phyloP scores from a whole-genome alignment of 2,329 filamentous ascomycete species.

The Scedosporium dehoogii region DNA sequence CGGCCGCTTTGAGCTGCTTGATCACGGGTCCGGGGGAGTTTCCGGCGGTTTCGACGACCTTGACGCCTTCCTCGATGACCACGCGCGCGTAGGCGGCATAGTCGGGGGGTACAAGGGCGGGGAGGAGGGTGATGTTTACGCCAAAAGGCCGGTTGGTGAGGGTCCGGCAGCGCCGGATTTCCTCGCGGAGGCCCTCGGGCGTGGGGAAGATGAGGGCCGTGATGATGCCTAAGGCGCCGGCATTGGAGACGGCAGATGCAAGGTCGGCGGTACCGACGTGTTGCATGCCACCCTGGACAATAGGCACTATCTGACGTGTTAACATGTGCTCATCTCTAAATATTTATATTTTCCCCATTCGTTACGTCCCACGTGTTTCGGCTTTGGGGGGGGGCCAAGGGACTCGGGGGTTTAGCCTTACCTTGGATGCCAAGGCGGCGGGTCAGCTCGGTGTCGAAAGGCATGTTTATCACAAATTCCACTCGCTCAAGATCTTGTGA shows the following conservation, averaged over 20 bases:
- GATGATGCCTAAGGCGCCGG: slow-evolving; percentile 74
- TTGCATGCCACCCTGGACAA: slow-evolving; percentile 84
- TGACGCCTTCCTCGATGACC: slow-evolving; percentile 85
- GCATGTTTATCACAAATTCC: slow-evolving; percentile 28
- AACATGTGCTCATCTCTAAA: not conserved
- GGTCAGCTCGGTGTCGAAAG: slow-evolving; percentile 48
- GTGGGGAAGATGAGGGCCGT: slow-evolving; percentile 88
- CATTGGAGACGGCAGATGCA: slow-evolving; percentile 66
- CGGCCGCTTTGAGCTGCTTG: slow-evolving; percentile 70
- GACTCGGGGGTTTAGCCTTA: slow-evolving; percentile 13
- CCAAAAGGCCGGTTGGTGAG: slow-evolving; percentile 76
- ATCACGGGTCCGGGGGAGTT: slow-evolving; percentile 88
- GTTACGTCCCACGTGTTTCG: no score
- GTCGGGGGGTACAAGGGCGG: slow-evolving; percentile 80
- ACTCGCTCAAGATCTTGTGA: slow-evolving; percentile 1
- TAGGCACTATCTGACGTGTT: slow-evolving; percentile 45
- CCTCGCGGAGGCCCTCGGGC: slow-evolving; percentile 82
- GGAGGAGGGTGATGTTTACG: slow-evolving; percentile 92
- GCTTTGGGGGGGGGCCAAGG: not conserved
- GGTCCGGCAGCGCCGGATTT: slow-evolving; percentile 77
- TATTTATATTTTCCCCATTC: no score
- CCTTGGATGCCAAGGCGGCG: slow-evolving; percentile 46
- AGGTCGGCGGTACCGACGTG: slow-evolving; percentile 75
- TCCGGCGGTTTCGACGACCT: slow-evolving; percentile 85
- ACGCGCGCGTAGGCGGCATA: slow-evolving; percentile 87